Base-by-base conservation (phyloP, 345 rosid species). In the Lepidium aucheri region DNA sequence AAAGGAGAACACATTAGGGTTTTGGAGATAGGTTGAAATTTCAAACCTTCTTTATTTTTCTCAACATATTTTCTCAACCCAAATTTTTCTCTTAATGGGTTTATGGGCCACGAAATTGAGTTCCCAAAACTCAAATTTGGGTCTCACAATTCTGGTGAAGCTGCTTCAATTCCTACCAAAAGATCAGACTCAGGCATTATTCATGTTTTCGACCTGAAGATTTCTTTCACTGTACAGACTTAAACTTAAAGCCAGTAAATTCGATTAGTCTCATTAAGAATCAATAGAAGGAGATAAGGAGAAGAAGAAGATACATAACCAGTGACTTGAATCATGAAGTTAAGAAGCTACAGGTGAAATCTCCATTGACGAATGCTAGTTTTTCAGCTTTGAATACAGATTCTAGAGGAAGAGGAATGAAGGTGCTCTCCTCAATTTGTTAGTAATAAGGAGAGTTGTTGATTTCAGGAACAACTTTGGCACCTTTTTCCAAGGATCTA, bases 381-480 rank as follows among this genome's bases (percentile, higher is more conserved):
- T 87, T 89, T 70, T 89, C 98, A 13, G 85, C 86, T 78, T 83
- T 85, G 34, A 73, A 69, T 40, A 93, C 88, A 15, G 76, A 84
- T 4, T 82, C 90, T 35, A 81, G 70, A 32, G 91, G 86, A 22
- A 93, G 91, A 49, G 98, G 88, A 42, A 41, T 34, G 24, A 85
- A 92, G 59, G 84, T 82, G n/a, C n/a, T n/a, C n/a, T n/a, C n/a
- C n/a, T n/a, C n/a, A n/a, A n/a, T n/a, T n/a, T n/a, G n/a, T n/a
- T n/a, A n/a, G n/a, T n/a, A n/a, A n/a, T n/a, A n/a, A n/a, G n/a
- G n/a, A n/a, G n/a, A n/a, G n/a, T n/a, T n/a, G n/a, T n/a, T n/a
- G n/a, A n/a, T n/a, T n/a, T n/a, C n/a, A n/a, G n/a, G n/a, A n/a
- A n/a, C n/a, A n/a, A n/a, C n/a, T n/a, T n/a, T n/a, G n/a, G n/a